Conservation (phyloP, 2,329 filamentous ascomycete species). For the Xylariaceae sp. region DNA sequence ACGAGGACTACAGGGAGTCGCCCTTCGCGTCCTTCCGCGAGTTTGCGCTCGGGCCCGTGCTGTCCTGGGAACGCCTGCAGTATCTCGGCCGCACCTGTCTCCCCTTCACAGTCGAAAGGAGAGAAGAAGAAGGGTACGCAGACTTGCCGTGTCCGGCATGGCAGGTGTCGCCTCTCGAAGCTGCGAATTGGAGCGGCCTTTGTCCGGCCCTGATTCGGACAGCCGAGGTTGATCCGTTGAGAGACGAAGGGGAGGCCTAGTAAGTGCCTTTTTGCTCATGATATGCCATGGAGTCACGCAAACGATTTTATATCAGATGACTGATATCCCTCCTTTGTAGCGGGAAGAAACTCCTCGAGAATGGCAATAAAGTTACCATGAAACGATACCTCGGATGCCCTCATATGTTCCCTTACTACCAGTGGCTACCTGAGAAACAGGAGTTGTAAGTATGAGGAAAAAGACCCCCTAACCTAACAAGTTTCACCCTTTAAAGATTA, state of each 20-base stretch:
- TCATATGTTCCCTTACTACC: constrained; percentile 40
- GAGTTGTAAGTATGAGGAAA: no score
- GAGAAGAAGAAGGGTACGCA: no score
- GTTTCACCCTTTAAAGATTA: no score
- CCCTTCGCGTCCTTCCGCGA: constrained; percentile 32
- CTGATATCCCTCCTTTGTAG: no score
- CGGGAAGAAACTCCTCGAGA: constrained; percentile 35
- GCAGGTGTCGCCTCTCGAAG: constrained; percentile 32
- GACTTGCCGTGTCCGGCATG: constrained; percentile 30
- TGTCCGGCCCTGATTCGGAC: constrained; percentile 33
- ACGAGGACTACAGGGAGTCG: constrained; percentile 31
- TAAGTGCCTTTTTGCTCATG: no score
- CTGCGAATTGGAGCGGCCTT: constrained; percentile 28
- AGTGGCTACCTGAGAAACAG: constrained; percentile 25
- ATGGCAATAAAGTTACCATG: constrained; percentile 41
- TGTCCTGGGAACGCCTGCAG: constrained; percentile 32
- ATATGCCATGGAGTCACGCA: no score
- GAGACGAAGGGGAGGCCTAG: constrained; percentile 47
- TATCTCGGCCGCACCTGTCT: constrained; percentile 29
- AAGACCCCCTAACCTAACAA: no score
- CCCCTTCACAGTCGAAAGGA: constrained; percentile 20
- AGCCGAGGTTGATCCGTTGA: constrained; percentile 36
- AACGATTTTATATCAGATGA: no score
- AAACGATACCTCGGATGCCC: constrained; percentile 43
- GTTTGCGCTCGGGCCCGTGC: constrained; percentile 30